Base-by-base conservation (phyloP, 1,139 yeast species). In the Ashbya aceris region DNA sequence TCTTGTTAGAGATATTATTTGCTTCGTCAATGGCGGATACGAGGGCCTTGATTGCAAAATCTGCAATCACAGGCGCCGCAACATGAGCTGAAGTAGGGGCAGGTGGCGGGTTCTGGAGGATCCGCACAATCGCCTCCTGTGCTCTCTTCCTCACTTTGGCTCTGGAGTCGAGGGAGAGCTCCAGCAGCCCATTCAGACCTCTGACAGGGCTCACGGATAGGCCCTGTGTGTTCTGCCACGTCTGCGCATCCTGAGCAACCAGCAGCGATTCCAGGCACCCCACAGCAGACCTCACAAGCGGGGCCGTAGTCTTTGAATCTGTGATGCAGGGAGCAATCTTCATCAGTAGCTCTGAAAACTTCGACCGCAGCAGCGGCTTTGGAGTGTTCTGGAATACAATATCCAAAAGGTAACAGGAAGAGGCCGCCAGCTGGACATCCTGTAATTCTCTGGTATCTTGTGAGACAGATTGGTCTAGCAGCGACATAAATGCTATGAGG, bases 111-210 rank as follows among this genome's bases (percentile, higher is more conserved):
- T 73, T 72, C 4, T 66, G 49, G 49, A 91, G 67, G 28, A 91
- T 68, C 5, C 68, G 71, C 38, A 72, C 65, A 14, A 91, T 71
- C 1, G 96, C 84, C 45, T 91, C 98, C 53, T 82, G 84, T 1
- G 97, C 95, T 68, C 96, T 79, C 74, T 84, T 86, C 63, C 99
- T 78, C 9, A 93, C 95, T 58, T 93, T 93, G 29, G 99, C 98
- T 60, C 98, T 76, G 36, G 85, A 81, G 61, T 93, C 98, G 42
- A 84, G 66, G 0, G 91, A 76, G 49, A 87, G 71, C 55, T 86
- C 89, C 47, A 91, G 66, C 46, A 93, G 65, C 31, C 95, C 96
- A 38, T 77, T 73, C 48, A 89, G 66, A 23, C 93, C 95, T 66
- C 95, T 77, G 57, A 74, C 76, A 27, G 96, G 95, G 27, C 91